Evolutionary conservation across 306 rosid genomes (phyloP).

Genomic region (Oemleria cerasiformis): DNA sequence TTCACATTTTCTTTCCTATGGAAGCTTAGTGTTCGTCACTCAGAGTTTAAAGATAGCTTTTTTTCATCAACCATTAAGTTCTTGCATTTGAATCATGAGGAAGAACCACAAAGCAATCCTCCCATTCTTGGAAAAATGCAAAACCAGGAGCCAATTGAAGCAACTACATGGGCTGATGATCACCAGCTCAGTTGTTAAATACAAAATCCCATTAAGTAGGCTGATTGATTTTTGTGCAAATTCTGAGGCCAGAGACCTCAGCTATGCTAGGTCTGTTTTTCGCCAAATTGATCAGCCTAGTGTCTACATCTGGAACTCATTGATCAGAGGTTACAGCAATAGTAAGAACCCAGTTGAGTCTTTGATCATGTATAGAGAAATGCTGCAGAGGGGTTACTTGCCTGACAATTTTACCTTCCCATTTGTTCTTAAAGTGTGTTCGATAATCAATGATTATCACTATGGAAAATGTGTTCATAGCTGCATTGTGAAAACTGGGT

Average conservation of each 20-base stretch:
- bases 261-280: slow-evolving; percentile 51
- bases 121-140: slow-evolving; percentile 47
- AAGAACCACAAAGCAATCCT: slow-evolving; percentile 41
- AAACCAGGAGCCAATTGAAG: slow-evolving; percentile 49
- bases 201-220: slow-evolving; percentile 55
- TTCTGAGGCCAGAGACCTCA: slow-evolving; percentile 48
- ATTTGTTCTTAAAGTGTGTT: slow-evolving; percentile 64
- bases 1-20: neutral
- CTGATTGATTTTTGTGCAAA: slow-evolving; percentile 60
- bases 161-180: slow-evolving; percentile 48
- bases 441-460: slow-evolving; percentile 17
- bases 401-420: slow-evolving; percentile 78
- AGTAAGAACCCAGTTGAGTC: slow-evolving; percentile 40
- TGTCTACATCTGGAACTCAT: slow-evolving; percentile 70
- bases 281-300: slow-evolving; percentile 44
- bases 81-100: slow-evolving; percentile 28
- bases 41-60: neutral
- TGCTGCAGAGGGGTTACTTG: slow-evolving; percentile 50
- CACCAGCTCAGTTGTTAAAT: slow-evolving; percentile 42
- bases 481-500: slow-evolving; percentile 60
- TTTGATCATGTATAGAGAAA: slow-evolving; percentile 44
- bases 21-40: too few species aligned
- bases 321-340: slow-evolving; percentile 62
- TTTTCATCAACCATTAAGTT: neutral
- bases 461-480: slow-evolving; percentile 58